phyloP scores from a whole-genome alignment of 1,284 basidiomycete genomes.

The Schizophyllum amplum region DNA sequence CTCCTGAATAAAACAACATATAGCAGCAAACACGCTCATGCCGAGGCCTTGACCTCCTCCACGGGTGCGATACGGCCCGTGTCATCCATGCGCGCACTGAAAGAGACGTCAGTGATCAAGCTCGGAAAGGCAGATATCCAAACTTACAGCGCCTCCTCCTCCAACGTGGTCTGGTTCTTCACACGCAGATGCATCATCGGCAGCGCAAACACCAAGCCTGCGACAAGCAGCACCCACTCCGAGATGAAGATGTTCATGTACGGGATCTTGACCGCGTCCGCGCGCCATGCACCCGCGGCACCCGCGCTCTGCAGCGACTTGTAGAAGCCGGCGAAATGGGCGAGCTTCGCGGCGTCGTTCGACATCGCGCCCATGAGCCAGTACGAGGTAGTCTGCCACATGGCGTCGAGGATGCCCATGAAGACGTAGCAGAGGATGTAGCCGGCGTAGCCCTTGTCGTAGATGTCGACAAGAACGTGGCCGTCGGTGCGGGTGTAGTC shows the following conservation, averaged over 20 bases:
- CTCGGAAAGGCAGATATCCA: not conserved
- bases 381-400: constrained; percentile 55
- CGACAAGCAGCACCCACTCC: constrained; percentile 42
- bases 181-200: constrained; percentile 50
- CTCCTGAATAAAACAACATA: too few species aligned
- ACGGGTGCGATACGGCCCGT: constrained; percentile 5
- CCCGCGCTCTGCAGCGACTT: constrained; percentile 51
- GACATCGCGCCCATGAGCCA: constrained; percentile 52
- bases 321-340: constrained; percentile 46
- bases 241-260: constrained; percentile 49
- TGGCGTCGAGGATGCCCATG: constrained; percentile 47
- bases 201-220: constrained; percentile 39
- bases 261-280: constrained; percentile 37
- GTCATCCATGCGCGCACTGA: constrained; percentile 13
- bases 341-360: constrained; percentile 49
- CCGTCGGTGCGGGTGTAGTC: constrained; percentile 46
- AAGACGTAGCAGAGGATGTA: constrained; percentile 54
- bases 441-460: constrained; percentile 41
- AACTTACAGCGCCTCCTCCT: constrained; percentile 25
- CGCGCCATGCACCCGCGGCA: constrained; percentile 44
- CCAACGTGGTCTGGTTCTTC: constrained; percentile 36
- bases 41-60: not conserved
- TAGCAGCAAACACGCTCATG: not conserved
- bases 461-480: constrained; percentile 41
- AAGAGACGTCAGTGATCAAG: not conserved